Base-by-base conservation (phyloP, 768 basidiomycete genomes). In the Clathrus columnatus region DNA sequence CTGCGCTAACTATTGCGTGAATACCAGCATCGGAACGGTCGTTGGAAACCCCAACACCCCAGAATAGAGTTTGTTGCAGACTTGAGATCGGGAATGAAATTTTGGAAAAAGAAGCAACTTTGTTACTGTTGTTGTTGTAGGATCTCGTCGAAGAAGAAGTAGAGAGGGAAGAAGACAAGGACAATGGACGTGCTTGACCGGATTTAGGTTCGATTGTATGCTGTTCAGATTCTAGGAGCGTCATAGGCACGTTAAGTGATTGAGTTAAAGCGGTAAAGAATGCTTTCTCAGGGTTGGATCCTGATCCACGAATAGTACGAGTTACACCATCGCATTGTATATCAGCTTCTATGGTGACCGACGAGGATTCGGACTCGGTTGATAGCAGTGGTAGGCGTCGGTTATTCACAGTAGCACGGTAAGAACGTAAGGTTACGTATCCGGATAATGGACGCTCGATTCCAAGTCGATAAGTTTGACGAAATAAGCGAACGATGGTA, bases 271-370 rank as follows among this genome's bases (percentile, higher is more conserved):
- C 93, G 63, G 94, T 79, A 50, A 98, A 75, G 60, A 98, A 77
- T 28, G 95, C 85, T 14, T 95, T 96, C 30, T 98, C 78, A 26
- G 96, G 93, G 28, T 94, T 96, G 68, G 96, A 97, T 21, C 96
- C 96, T 60, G 89, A 85, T 48, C 96, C 96, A 50, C 86, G 79
- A 64, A 99, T 78, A 54, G 89, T 84, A 8, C 87, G 82, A 59
- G 90, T 79, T 42, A 81, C 78, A 8, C 89, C 92, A 64, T 96
- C 91, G 48, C 95, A 88, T 7, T 75, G 74, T 45, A 99, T 64
- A 32, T 89, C 92, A 55, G 92, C 95, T 59, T 90, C 87, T 66
- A 99, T 84, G 76, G 59, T 91, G 79, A 18, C 56, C 47, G 49
- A 63, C 69, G n/a, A 65, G 70, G 18, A 16, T 28, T 26, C 75